Percentiles rank a stretch among this genome's conserved stretches.
Evolutionary conservation across 495 filamentous ascomycete genomes (phyloP).

Genomic region (Xylaria nigripes): DNA sequence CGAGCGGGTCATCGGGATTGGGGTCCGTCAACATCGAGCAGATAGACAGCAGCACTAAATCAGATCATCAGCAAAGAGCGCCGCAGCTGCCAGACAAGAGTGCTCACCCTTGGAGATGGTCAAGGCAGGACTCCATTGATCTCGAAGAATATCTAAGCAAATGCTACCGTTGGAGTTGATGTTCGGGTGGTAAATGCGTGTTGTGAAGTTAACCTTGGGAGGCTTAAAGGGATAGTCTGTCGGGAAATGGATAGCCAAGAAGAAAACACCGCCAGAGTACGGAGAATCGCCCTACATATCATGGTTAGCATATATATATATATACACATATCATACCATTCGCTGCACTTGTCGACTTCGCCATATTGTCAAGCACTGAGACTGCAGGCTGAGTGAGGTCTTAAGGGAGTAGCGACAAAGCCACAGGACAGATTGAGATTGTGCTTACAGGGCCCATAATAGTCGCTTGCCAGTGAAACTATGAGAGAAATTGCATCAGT

Average conservation of each 20-base stretch:
- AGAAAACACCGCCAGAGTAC: conserved; percentile 97
- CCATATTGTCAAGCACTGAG: neutral
- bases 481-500: conserved; percentile 28
- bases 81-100: neutral
- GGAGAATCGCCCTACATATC: conserved; percentile 71
- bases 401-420: neutral
- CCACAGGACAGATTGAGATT: neutral
- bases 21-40: conserved; percentile 99
- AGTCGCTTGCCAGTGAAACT: conserved; percentile 99
- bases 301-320: conserved; percentile 23
- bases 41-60: conserved; percentile 85
- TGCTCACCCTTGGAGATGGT: conserved; percentile 93
- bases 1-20: conserved; percentile 96
- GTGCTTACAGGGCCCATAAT: conserved; percentile 99
- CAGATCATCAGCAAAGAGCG: neutral
- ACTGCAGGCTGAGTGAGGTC: neutral
- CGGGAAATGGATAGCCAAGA: conserved; percentile 95
- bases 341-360: neutral
- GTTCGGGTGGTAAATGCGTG: conserved; percentile 98
- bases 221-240: conserved; percentile 99
- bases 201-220: conserved; percentile 99
- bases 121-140: conserved; percentile 97
- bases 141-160: conserved; percentile 93
- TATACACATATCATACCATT: neutral
- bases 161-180: conserved; percentile 99